Evolutionary conservation across 225 moss, liverwort and hornwort genomes (phyloP), one percentile per base, ranked within the genome.

Genomic region (Pleurozium schreberi): DNA sequence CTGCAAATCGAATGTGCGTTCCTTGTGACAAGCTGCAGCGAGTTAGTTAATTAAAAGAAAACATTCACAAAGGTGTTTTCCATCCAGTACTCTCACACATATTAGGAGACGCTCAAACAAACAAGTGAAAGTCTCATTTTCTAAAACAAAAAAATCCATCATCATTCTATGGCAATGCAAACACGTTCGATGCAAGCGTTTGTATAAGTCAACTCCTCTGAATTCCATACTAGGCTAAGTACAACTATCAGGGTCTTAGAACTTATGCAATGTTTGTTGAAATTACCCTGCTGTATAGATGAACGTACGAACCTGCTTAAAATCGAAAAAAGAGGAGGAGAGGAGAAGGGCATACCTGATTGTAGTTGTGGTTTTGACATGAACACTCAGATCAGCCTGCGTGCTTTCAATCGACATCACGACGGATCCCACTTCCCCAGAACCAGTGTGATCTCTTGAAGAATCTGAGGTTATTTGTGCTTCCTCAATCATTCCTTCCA

Each of bases 1-100:
- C 95, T 26, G 68, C 52, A 90, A 98, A 98, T 82, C 95, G 94
- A 64, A 95, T 94, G 79, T 98, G 97, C 59, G 93, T 89, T 80
- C 95, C 94, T 91, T 17, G 90, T 40, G 95, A 87, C 73, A 90
- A 89, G 53, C 89, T 91, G 85, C 49, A 86, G 73, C 60, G 71
- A 82, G 36, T 74, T 74, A 84, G 58, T 43, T 75, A 68, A 82
- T 77, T 43, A n/a, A 66, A 20, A 79, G n/a, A 43, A 83, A 66
- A 25, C 71, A 79, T 71, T 74, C 88, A 71, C 79, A 59, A 53
- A 60, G 83, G 43, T 57, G 62, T 74, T 86, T 36, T 77, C 31
- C 47, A 57, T 84, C n/a, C 27, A 87, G 75, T 34, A 55, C 84
- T 83, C 77, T 78, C 28, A 47, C 47, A 68, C 52, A 81, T 49